Conservation (phyloP, 192 early-diverging fungal species). For the Podila clonocystis region DNA sequence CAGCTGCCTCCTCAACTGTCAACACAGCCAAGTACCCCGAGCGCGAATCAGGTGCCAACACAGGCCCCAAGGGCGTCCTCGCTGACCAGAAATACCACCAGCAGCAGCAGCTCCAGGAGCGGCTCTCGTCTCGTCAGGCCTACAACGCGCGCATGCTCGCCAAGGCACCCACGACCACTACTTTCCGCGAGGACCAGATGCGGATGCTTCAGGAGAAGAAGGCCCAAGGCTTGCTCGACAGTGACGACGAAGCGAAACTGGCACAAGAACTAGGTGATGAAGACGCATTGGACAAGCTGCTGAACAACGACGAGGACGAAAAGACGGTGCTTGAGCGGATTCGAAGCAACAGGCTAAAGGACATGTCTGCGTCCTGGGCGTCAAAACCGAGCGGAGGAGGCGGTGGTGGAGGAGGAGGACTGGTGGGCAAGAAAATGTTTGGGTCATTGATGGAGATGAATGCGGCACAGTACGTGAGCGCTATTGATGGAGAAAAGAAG, state of each 20-base stretch:
- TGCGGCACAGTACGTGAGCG: conserved; percentile 56
- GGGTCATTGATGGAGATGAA: conserved; percentile 59
- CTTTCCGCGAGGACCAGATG: conserved; percentile 53
- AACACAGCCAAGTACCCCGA: conserved; percentile 28
- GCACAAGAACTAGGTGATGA: conserved; percentile 5
- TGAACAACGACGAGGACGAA: conserved; percentile 48
- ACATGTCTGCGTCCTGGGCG: conserved; percentile 41
- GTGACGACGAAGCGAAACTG: conserved; percentile 12
- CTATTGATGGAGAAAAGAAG: conserved; percentile 61
- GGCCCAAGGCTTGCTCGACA: conserved; percentile 15
- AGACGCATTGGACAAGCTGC: conserved; percentile 27
- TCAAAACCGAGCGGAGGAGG: conserved; percentile 6
- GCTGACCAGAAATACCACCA: conserved; percentile 63
- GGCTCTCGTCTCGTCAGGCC: conserved; percentile 26
- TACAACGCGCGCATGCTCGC: conserved; percentile 58
- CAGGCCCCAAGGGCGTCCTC: conserved; percentile 68
- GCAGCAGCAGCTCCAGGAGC: conserved; percentile 37
- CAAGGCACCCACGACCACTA: conserved; percentile 59
- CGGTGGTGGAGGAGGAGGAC: conserved; percentile 10
- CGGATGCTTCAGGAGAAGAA: conserved; percentile 22
- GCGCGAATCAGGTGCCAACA: conserved; percentile 49
- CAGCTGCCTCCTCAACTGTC: not conserved
- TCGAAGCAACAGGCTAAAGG: conserved; percentile 54
- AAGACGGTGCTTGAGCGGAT: conserved; percentile 52
- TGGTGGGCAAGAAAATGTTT: conserved; percentile 46